Base-by-base conservation (phyloP, 164 flowering plant species). In the Vitis labrusca region DNA sequence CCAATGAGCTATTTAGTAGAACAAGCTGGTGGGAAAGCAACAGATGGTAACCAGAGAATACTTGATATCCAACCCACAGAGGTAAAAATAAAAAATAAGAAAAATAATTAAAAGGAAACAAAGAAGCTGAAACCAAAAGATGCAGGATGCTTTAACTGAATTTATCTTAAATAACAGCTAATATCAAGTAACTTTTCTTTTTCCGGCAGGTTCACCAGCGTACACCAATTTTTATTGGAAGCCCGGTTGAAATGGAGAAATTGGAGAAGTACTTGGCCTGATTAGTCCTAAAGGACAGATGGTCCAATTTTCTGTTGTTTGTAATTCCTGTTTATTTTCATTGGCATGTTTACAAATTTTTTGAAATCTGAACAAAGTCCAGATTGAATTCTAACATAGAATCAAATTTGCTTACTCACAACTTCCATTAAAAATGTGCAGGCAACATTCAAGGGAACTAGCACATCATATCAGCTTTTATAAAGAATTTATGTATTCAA, bases 1-100 rank as follows among this genome's bases (percentile, higher is more conserved):
- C 94, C 97, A 0, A 91, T 91, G 94, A 89, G 92, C 79, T 91
- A 68, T 71, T 64, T 91, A 12, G 86, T 81, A 30, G 97, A 91
- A 67, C 97, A 91, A 78, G 97, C 92, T 12, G 92, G 94, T 5
- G 97, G 97, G 9, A 88, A 89, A 80, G 97, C 88, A 23, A 84
- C 88, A 1, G 90, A 89, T 61, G 92, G 94, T 37, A 83, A 85
- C 62, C 75, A 77, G 30, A 81, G 94, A 72, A 63, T 91, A 64
- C 90, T 89, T 15, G 97, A 91, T 51, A 87, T 91, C 63, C 17
- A 81, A 70, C 97, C 94, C 8, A 64, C 68, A 2, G 86, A 91
- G 89, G 97, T 91, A 47, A 23, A 12, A 48, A 49, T 3, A 6
- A 37, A 37, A 37, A 6, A 37, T 0, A 37, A 37, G 0, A 3